Conservation (phyloP, 345 rosid species). For the Boechera stricta region DNA sequence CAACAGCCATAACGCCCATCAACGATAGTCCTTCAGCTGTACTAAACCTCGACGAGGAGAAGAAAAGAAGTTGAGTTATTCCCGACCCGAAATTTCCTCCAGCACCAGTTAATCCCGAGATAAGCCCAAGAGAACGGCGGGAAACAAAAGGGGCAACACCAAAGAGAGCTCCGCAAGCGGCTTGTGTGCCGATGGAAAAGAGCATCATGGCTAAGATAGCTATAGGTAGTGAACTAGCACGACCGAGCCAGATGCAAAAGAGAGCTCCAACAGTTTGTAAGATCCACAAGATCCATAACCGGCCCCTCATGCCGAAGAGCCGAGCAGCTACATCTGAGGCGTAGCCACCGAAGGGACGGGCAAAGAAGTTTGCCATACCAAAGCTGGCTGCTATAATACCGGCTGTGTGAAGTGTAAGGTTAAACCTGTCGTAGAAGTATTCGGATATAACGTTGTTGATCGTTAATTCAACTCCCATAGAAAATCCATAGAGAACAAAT, state of each 20-base stretch:
- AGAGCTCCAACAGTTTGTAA: conserved; percentile 78
- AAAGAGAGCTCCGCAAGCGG: conserved; percentile 87
- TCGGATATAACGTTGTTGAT: conserved; percentile 71
- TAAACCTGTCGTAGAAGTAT: conserved; percentile 73
- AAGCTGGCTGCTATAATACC: conserved; percentile 79
- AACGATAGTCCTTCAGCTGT: conserved; percentile 61
- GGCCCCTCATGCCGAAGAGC: conserved; percentile 81
- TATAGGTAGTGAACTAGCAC: conserved; percentile 68
- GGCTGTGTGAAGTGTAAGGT: conserved; percentile 73
- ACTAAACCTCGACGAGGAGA: conserved; percentile 56
- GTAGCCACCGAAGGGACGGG: conserved; percentile 83
- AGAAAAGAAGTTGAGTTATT: conserved; percentile 72
- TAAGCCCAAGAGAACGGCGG: conserved; percentile 72
- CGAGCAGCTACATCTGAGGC: conserved; percentile 68
- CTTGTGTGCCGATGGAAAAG: conserved; percentile 78
- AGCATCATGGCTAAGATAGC: conserved; percentile 80
- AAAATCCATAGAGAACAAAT: conserved; percentile 69
- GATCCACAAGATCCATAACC: conserved; percentile 77
- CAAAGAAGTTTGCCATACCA: conserved; percentile 79
- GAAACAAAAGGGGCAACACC: conserved; percentile 84
- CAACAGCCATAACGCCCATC: conserved; percentile 80
- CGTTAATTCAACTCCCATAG: conserved; percentile 76
- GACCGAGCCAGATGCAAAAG: conserved; percentile 84
- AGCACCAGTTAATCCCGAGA: conserved; percentile 76
- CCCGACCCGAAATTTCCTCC: conserved; percentile 90